Base-by-base conservation (phyloP, 176 grass and related monocot genomes). In the Musa schizocarpa region DNA sequence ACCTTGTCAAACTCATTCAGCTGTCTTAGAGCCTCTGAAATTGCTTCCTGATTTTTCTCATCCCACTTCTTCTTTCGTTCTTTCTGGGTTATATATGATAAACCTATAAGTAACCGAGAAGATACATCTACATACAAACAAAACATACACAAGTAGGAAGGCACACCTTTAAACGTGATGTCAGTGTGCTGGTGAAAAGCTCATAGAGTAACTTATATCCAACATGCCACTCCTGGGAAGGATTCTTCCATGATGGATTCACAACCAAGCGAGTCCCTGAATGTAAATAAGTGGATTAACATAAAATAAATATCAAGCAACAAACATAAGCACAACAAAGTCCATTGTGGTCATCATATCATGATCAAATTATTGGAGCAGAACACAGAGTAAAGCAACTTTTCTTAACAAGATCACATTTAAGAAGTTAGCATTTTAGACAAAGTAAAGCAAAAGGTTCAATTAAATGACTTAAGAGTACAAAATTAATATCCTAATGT, bases 1-100 rank as follows among this genome's bases (percentile, higher is more conserved):
- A 90, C 94, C 94, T 98, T 98, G 83, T 98, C 94, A 87, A 93
- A 98, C 71, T 98, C 90, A 87, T 91, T 98, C 66, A 98, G 78
- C 52, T 93, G 78, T 65, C 82, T 93, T 68, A 98, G 77, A 82
- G 88, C 86, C 77, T 83, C 65, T 2, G 94, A 91, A 83, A 98
- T 98, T 85, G 94, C 90, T 89, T 91, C 90, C 71, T 98, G 94
- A 82, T 93, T 93, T 76, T 87, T 80, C 86, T 91, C 94, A 2
- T 98, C 90, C 94, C 94, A 98, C 63, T 89, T 98, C 77, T 93
- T 93, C 70, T 82, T 91, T 83, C 94, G 89, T 87, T 93, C 94
- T 87, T 87, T 93, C 90, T 93, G 78, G 77, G 82, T 26, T 76
- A 26, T 69, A 34, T 1, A 2, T 13, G 14, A 24, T 13, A 73